Base-by-base conservation (phyloP, 2,329 filamentous ascomycete species). In the Apiospora rasikravindrae region DNA sequence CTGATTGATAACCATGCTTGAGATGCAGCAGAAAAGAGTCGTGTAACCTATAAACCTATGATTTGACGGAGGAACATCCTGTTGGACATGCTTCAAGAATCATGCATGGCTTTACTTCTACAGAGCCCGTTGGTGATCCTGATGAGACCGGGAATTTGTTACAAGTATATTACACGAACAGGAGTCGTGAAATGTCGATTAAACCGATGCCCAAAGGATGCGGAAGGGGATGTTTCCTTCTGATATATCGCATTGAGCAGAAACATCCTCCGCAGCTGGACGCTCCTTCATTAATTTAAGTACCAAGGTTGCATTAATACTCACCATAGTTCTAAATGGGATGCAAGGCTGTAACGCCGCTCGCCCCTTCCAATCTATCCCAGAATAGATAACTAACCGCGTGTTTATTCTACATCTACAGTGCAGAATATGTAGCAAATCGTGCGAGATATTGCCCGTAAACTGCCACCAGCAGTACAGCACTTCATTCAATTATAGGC, bases 341-440 rank as follows among this genome's bases (percentile, higher is more conserved):
- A 19, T 40, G 57, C 57, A 40, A 22, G 57, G 40, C 57, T 64
- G 57, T n/a, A 40, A 64, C 57, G 57, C 57, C 57, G 24, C 57
- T n/a, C 11, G 16, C 29, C 57, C 57, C 57, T 64, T 64, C 57
- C 40, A 64, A 64, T 64, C 57, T 64, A 24, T 24, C 33, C 57
- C 8, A 40, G 22, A 64, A 64, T 24, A 40, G 40, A 64, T 8
- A 37, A 37, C 16, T 7, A 11, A 33, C 16, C 22, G 16, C 53
- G 14, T 64, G 22, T 37, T n/a, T 33, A 16, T 11, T 61, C 29
- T 37, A 29, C 7, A 33, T 61, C 14, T 29, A 24, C 14, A 29
- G 45, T 26, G 11, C 24, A 29, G 13, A n/a, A n/a, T n/a, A n/a
- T n/a, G 49, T 11, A 61, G 26, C 26, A 61, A 22, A n/a, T 57